These are phyloP conservation scores for Lactarius evosmus DNA, from an alignment of 768 basidiomycete genomes.

Conservation along the genomic window DNA sequence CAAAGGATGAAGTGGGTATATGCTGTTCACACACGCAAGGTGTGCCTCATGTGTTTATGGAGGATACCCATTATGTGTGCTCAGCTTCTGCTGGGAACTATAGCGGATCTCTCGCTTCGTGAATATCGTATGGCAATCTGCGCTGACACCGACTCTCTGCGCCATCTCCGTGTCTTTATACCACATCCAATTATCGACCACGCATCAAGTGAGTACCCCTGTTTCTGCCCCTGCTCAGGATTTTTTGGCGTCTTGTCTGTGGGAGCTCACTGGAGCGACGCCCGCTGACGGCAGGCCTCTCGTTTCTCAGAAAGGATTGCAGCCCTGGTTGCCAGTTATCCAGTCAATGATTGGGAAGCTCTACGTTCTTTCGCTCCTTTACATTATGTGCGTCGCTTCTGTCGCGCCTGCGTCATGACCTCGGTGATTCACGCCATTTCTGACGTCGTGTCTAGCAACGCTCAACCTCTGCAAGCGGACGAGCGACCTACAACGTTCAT, in stretches of 20 bases:
- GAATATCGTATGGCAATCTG: constrained; percentile 11
- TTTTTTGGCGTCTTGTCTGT: background rate
- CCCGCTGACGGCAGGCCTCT: background rate
- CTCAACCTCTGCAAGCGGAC: background rate
- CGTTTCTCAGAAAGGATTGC: background rate
- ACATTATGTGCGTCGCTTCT: constrained; percentile 6
- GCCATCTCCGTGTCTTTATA: background rate
- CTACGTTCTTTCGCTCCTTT: constrained; percentile 19
- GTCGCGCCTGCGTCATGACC: background rate
- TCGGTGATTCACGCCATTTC: background rate
- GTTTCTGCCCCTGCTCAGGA: background rate
- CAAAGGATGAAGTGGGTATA: background rate
- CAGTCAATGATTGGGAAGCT: constrained; percentile 17
- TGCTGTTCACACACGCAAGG: background rate
- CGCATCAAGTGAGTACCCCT: background rate
- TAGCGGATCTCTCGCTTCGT: constrained; percentile 10
- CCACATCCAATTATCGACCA: background rate
- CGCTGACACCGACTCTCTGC: constrained; percentile 17
- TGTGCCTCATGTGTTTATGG: background rate
- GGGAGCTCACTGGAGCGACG: background rate
- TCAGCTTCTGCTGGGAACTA: background rate
- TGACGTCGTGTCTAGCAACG: constrained; percentile 3
- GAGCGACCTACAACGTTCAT: background rate
- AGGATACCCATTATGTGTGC: background rate
- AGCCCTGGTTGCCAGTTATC: background rate